Percentiles rank a stretch among this genome's conserved stretches.
Conservation (phyloP, 1,139 yeast species). For the Kodamaea alishanica region DNA sequence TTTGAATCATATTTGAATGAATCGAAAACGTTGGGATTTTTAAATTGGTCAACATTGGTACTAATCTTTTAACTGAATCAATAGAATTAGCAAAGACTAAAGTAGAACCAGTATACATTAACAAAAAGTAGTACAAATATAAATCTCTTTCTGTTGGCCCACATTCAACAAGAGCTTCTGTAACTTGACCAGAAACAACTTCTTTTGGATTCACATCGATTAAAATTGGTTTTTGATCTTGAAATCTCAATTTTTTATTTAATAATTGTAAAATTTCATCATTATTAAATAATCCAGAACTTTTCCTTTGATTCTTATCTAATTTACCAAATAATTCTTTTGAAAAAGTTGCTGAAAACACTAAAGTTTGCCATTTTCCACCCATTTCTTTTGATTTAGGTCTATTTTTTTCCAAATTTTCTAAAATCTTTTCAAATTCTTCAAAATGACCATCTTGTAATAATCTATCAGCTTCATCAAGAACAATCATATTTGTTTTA, state of each 20-base stretch:
- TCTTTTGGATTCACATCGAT: conserved; percentile 88
- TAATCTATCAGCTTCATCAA: conserved; percentile 97
- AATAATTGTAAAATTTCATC: conserved; percentile 54
- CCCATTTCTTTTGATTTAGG: conserved; percentile 22
- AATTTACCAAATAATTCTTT: conserved; percentile 76
- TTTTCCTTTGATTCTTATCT: conserved; percentile 34
- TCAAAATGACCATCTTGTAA: conserved; percentile 96
- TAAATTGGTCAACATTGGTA: conserved; percentile 68
- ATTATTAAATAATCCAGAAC: conserved; percentile 42
- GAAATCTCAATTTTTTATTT: conserved; percentile 57
- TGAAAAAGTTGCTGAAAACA: conserved; percentile 93
- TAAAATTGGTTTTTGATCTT: conserved; percentile 54
- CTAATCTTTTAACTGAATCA: conserved; percentile 84
- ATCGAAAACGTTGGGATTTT: conserved; percentile 73
- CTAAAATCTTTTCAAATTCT: conserved; percentile 80
- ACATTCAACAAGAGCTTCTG: conserved; percentile 90
- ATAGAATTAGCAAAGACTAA: conserved; percentile 92
- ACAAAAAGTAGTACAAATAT: conserved; percentile 79
- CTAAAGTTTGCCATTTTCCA: conserved; percentile 81
- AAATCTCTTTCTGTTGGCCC: conserved; percentile 87
- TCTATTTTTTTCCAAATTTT: conserved; percentile 45
- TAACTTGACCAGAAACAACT: conserved; percentile 68
- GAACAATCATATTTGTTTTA: conserved; percentile 64
- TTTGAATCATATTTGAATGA: conserved; percentile 94
- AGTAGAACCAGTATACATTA: conserved; percentile 86